Evolutionary conservation across 805 yeast genomes (phyloP).

Genomic region (Myxozyma nipponensis): DNA sequence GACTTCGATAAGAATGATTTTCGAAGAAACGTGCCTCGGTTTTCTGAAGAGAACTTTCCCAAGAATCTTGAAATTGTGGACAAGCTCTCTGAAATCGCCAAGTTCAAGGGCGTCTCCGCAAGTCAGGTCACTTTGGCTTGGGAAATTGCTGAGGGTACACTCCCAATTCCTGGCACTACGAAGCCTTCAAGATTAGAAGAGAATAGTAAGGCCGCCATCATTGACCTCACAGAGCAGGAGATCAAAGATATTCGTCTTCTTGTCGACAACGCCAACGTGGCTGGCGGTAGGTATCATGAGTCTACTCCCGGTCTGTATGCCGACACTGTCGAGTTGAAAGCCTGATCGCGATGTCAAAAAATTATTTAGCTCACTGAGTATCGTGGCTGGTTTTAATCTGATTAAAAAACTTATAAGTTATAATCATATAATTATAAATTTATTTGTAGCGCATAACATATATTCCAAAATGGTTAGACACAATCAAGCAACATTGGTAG

Average conservation of each 20-base stretch:
- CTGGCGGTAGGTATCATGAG: conserved; percentile 19
- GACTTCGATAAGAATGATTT: conserved; percentile 55
- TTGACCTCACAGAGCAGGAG: conserved; percentile 18
- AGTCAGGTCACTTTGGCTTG: conserved; percentile 74
- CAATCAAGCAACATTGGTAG: conserved; percentile 31
- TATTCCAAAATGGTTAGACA: neutral
- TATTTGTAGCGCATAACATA: neutral
- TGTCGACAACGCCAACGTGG: conserved; percentile 20
- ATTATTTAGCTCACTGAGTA: too few species aligned
- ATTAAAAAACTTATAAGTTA: neutral
- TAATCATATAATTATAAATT: neutral
- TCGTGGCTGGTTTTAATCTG: too few species aligned
- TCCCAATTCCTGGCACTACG: conserved; percentile 82
- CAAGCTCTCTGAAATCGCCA: conserved; percentile 50
- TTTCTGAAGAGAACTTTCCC: conserved; percentile 52
- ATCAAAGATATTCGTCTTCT: conserved; percentile 12
- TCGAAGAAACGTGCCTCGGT: conserved; percentile 53
- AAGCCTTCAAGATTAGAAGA: conserved; percentile 55
- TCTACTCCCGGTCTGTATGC: conserved; percentile 1
- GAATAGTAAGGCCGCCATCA: conserved; percentile 43
- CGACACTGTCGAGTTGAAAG: conserved; percentile 7
- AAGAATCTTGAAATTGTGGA: conserved; percentile 52
- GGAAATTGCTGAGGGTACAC: conserved; percentile 48
- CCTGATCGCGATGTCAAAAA: too few species aligned
- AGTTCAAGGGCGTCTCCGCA: conserved; percentile 45